Evolutionary conservation across 768 basidiomycete species (phyloP).

Genomic region (Mrakia hoshinonis): DNA sequence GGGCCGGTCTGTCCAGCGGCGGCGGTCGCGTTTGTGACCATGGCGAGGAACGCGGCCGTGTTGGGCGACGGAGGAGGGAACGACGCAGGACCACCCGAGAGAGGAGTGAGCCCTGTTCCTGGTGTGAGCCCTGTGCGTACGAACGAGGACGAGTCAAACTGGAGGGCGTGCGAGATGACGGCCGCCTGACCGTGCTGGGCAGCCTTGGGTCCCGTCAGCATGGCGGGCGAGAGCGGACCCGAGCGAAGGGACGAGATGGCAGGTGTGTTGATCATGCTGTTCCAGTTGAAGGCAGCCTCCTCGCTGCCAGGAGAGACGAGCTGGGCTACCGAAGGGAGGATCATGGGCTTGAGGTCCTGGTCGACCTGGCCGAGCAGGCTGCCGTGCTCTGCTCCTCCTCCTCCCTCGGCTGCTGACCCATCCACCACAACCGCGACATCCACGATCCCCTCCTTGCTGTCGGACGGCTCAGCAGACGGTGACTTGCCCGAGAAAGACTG

Average conservation of each 20-base stretch:
- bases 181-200: conserved; percentile 27
- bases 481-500: conserved; percentile 67
- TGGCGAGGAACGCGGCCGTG: conserved; percentile 83
- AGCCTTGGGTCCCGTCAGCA: conserved; percentile 75
- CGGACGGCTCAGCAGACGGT: conserved; percentile 35
- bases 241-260: conserved; percentile 55
- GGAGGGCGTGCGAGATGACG: conserved; percentile 36
- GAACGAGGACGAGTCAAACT: conserved; percentile 61
- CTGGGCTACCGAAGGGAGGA: conserved; percentile 70
- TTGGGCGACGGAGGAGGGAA: conserved; percentile 80
- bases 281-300: conserved; percentile 30
- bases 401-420: neutral
- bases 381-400: neutral
- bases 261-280: conserved; percentile 45
- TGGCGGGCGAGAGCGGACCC: conserved; percentile 89
- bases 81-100: conserved; percentile 52
- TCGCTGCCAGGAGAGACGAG: conserved; percentile 51
- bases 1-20: conserved; percentile 18
- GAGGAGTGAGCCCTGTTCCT: conserved; percentile 40
- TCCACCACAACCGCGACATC: neutral
- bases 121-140: conserved; percentile 71
- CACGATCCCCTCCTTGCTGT: conserved; percentile 34
- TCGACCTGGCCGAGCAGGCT: neutral
- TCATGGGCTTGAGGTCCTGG: conserved; percentile 42
- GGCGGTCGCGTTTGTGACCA: conserved; percentile 60